Evolutionary conservation across 1,284 basidiomycete species (phyloP).

Genomic region (Apiotrichum akiyoshidainum): DNA sequence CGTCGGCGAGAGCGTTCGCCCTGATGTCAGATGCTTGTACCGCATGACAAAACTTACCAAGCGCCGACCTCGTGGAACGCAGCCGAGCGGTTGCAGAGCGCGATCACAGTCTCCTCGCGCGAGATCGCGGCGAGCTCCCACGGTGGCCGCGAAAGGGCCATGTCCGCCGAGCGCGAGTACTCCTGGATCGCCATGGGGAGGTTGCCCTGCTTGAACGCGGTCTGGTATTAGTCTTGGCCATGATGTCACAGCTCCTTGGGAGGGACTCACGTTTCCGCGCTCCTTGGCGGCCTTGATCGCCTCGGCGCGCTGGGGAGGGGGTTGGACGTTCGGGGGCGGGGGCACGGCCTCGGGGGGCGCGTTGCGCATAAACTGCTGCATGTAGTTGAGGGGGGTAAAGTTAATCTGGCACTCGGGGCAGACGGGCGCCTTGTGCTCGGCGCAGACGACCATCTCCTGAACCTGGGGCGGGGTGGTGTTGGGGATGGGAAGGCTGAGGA

Average conservation of each 20-base stretch:
- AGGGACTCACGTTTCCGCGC: slow-evolving; percentile 72
- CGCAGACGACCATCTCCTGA: slow-evolving; percentile 55
- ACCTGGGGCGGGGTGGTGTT: slow-evolving; percentile 32
- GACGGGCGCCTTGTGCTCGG: slow-evolving; percentile 63
- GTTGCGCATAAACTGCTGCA: slow-evolving; percentile 64
- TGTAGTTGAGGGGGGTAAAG: slow-evolving; percentile 64
- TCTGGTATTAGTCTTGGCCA: slow-evolving; percentile 51
- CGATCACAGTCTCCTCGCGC: slow-evolving; percentile 82
- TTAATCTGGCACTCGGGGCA: slow-evolving; percentile 69
- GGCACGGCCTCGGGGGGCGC: slow-evolving; percentile 71
- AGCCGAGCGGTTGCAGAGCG: slow-evolving; percentile 87
- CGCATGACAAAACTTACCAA: slow-evolving; percentile 26
- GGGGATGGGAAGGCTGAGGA: slow-evolving; percentile 30
- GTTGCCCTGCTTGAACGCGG: slow-evolving; percentile 70
- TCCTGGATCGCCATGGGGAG: slow-evolving; percentile 72
- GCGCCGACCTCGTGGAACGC: slow-evolving; percentile 75
- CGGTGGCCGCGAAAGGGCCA: slow-evolving; percentile 78
- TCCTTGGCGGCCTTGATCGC: slow-evolving; percentile 76
- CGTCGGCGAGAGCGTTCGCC: slow-evolving; percentile 81
- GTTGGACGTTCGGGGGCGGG: slow-evolving; percentile 68
- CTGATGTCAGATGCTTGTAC: slow-evolving; percentile 25
- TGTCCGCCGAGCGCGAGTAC: slow-evolving; percentile 78
- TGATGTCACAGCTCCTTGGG: not conserved
- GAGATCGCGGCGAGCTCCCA: slow-evolving; percentile 82
- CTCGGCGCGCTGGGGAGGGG: slow-evolving; percentile 63